Evolutionary conservation across 1,284 basidiomycete genomes (phyloP), one percentile per base, ranked within the genome.

Genomic region (Ceratorhiza oryzae-sativae): DNA sequence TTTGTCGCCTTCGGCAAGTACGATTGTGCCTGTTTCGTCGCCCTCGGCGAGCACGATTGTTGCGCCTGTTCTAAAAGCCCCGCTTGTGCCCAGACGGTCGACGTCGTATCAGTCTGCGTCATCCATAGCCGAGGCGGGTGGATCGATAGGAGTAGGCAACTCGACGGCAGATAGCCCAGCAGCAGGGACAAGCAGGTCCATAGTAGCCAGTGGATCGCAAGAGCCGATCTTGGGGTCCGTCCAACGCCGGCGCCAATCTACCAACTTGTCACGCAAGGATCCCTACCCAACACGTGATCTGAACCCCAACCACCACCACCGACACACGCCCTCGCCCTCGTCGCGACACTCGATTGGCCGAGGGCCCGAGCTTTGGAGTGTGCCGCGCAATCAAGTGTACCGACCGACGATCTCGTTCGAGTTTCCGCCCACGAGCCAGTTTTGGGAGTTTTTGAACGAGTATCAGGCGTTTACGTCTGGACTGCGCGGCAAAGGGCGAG

Each of bases 401-500:
- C 27, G 48, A 12, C 62, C 62, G 46, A 51, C 62, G 18, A 65
- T 65, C 62, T 65, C 36, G 20, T 65, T 65, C 62, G 62, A 65
- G 62, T 53, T 65, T 53, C 62, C 62, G 13, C 60, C 62, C 32
- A 65, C 62, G 27, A 53, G 46, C 62, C 42, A 65, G 34, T 65
- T 65, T 65, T 65, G 62, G 62, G 42, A 41, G 27, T 65, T 65
- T 30, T 41, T 65, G 46, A 53, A 53, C 62, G 62, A 65, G 62
- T 65, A 65, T 27, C 62, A 65, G 46, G 32, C 46, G 30, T 65
- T 51, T 41, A 32, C 25, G 27, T 36, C n/a, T 36, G 20, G 15
- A 5, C 41, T 12, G 27, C n/a, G n/a, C n/a, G 36, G 36, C 3
- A 23, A 49, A 8, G 27, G 6, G 25, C 25, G 23, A 23, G 53